Conservation (phyloP, 768 basidiomycete genomes). For the Agrocybe pediades region DNA sequence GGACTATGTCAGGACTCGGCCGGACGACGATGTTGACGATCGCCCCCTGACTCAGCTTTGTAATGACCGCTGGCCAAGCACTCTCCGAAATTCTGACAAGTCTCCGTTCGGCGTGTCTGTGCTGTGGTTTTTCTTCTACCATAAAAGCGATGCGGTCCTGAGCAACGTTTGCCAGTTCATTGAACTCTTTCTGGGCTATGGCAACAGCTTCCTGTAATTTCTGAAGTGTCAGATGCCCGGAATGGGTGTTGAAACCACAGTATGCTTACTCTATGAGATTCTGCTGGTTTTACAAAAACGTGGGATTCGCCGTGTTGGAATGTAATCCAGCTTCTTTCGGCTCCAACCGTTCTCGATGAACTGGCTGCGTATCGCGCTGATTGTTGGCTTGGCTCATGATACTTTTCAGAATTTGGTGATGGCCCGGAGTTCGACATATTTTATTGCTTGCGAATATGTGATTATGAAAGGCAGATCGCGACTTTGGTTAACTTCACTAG, state of each 20-base stretch:
- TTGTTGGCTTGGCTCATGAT: too few relatives aligned
- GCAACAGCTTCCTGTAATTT: constrained; percentile 56
- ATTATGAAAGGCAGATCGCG: too few relatives aligned
- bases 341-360: too few relatives aligned
- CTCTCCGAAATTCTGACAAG: constrained; percentile 51
- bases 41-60: constrained; percentile 46
- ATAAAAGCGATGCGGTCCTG: constrained; percentile 47
- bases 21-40: constrained; percentile 46
- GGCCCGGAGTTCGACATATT: too few relatives aligned
- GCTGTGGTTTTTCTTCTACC: constrained; percentile 26
- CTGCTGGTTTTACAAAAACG: constrained; percentile 52
- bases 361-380: too few relatives aligned
- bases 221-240: too few relatives aligned
- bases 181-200: constrained; percentile 51
- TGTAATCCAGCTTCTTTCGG: too few relatives aligned
- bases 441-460: too few relatives aligned
- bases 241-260: not conserved
- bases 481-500: too few relatives aligned
- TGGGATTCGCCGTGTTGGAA: constrained; percentile 44
- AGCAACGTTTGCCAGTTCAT: constrained; percentile 36
- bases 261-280: constrained; percentile 41
- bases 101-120: constrained; percentile 29
- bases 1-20: constrained; percentile 36
- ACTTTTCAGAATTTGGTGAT: too few relatives aligned
- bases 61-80: constrained; percentile 46